Evolutionary conservation across 2,329 filamentous ascomycete genomes (phyloP).

Genomic region (Neofusicoccum umdonicola): DNA sequence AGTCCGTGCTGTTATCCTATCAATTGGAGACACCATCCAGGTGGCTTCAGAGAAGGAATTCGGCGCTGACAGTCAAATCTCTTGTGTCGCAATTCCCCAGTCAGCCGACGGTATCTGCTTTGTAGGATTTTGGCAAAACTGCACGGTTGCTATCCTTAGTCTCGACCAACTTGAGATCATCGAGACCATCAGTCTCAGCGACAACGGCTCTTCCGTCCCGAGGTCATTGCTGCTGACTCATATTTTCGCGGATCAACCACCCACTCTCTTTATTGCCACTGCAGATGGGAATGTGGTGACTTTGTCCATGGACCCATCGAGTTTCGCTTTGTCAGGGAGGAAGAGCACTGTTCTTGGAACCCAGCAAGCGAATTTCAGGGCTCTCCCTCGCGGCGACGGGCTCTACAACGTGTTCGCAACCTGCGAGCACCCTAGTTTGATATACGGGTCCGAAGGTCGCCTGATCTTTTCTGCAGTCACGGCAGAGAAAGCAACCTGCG

Average conservation of each 20-base stretch:
- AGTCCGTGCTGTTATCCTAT: conserved; percentile 66
- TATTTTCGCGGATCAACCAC: conserved; percentile 63
- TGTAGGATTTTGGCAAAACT: conserved; percentile 84
- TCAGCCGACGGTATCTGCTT: conserved; percentile 66
- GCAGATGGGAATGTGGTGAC: conserved; percentile 89
- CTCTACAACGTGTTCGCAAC: conserved; percentile 85
- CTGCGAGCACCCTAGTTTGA: conserved; percentile 89
- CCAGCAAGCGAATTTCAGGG: conserved; percentile 76
- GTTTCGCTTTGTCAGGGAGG: conserved; percentile 65
- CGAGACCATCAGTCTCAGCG: conserved; percentile 53
- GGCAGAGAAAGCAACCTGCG: conserved; percentile 76
- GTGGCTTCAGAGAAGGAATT: conserved; percentile 61
- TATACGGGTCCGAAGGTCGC: conserved; percentile 83
- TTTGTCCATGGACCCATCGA: conserved; percentile 65
- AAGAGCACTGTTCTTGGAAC: conserved; percentile 85
- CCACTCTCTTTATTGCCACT: conserved; percentile 84
- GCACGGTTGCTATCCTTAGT: conserved; percentile 71
- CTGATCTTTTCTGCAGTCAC: conserved; percentile 93
- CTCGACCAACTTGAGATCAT: conserved; percentile 65
- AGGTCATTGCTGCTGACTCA: conserved; percentile 78
- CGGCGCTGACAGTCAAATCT: conserved; percentile 70
- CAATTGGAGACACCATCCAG: conserved; percentile 58
- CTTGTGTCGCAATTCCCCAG: conserved; percentile 75
- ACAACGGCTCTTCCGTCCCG: conserved; percentile 67
- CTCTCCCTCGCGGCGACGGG: conserved; percentile 64